Percentiles rank a stretch among this genome's conserved stretches.
These are phyloP conservation scores for Aspergillus quadricinctus DNA, from an alignment of 2,329 filamentous ascomycete genomes.

Conservation along the genomic window DNA sequence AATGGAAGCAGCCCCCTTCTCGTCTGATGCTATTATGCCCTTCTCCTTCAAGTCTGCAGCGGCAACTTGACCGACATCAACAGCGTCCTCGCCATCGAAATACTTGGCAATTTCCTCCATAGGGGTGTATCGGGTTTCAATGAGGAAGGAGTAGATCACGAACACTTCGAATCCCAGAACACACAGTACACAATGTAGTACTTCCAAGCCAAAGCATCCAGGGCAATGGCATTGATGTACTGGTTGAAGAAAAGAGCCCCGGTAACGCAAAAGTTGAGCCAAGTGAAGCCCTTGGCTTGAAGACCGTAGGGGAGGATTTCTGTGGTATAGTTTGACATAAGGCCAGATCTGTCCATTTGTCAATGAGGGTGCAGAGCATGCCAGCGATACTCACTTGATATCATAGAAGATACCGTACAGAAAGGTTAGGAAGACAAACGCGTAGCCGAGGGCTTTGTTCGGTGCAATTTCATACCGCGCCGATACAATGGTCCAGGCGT, in stretches of 20 bases:
- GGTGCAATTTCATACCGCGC: slow-evolving; percentile 29
- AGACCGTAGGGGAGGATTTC: neutral
- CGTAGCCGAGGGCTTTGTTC: slow-evolving; percentile 28
- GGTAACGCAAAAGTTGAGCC: neutral
- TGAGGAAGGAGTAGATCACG: slow-evolving; percentile 9
- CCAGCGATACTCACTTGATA: neutral
- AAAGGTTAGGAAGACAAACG: slow-evolving; percentile 39
- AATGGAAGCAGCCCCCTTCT: neutral
- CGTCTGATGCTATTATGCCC: neutral
- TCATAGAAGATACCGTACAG: slow-evolving; percentile 40
- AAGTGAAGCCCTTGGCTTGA: neutral
- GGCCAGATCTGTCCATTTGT: neutral
- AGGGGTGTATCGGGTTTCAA: slow-evolving; percentile 10
- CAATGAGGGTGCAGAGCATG: neutral
- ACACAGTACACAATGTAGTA: slow-evolving; percentile 20
- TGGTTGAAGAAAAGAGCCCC: slow-evolving; percentile 17
- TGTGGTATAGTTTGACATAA: neutral
- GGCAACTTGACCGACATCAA: neutral
- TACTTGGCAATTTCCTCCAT: slow-evolving; percentile 12
- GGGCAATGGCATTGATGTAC: slow-evolving; percentile 19
- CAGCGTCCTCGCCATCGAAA: slow-evolving; percentile 5
- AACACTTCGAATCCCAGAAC: slow-evolving; percentile 8
- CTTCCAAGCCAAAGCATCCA: slow-evolving; percentile 19
- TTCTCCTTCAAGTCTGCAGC: neutral
- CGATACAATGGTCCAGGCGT: slow-evolving; percentile 36